Conservation (phyloP, 306 rosid species). For the Cucumis melo region DNA sequence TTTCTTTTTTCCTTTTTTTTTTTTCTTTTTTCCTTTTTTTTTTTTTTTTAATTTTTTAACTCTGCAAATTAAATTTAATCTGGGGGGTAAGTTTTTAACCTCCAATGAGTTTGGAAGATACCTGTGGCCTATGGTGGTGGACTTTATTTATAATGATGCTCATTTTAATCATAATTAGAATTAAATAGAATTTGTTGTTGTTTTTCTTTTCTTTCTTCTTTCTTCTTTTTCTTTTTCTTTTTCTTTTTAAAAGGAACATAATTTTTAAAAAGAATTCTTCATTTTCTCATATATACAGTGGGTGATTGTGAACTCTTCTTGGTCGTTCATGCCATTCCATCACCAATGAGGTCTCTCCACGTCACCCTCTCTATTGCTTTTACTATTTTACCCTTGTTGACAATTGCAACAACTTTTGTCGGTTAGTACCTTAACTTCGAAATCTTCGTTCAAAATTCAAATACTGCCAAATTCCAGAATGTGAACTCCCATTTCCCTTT, state of each 20-base stretch:
- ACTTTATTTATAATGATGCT: slow-evolving; percentile 12
- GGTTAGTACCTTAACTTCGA: not conserved
- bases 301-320: not conserved
- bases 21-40: slow-evolving; percentile 3
- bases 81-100: slow-evolving; percentile 6
- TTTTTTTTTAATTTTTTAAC: not conserved
- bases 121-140: slow-evolving; percentile 9
- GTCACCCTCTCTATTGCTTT: not conserved
- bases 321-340: not conserved
- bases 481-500: too few species aligned
- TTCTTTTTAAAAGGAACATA: too few species aligned
- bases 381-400: not conserved
- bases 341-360: slow-evolving; percentile 6
- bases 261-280: not conserved
- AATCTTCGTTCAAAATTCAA: not conserved
- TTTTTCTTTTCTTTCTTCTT: too few species aligned
- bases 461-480: not conserved
- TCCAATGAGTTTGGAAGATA: slow-evolving; percentile 50
- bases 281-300: not conserved
- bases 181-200: not conserved
- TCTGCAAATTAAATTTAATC: not conserved
- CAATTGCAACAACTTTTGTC: not conserved
- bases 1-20: not conserved
- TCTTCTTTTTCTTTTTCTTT: too few species aligned
- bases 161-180: not conserved